Evolutionary conservation across 164 flowering plant genomes (phyloP).

Genomic region (Macadamia tetraphylla): DNA sequence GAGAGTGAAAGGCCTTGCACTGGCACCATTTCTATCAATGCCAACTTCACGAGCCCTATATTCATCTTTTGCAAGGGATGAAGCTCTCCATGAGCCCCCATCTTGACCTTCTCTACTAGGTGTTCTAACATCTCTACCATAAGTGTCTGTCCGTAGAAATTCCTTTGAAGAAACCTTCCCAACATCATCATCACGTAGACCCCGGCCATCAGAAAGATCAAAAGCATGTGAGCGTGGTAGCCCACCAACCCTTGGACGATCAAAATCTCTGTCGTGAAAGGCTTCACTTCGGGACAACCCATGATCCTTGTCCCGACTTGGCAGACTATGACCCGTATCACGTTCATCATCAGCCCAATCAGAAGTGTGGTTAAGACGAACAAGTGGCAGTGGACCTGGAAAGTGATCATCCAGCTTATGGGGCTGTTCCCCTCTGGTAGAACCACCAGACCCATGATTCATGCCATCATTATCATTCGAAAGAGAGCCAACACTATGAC

Average conservation of each 20-base stretch:
- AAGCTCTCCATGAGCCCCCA: conserved; percentile 55
- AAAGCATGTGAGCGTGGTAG: conserved; percentile 42
- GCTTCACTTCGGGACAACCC: conserved; percentile 45
- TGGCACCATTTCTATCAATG: conserved; percentile 31
- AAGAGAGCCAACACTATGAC: conserved; percentile 20
- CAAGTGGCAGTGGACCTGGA: conserved; percentile 67
- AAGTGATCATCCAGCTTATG: conserved; percentile 49
- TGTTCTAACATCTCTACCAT: conserved; percentile 33
- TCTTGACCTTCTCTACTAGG: conserved; percentile 60
- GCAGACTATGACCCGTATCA: conserved; percentile 61
- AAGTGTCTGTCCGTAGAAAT: conserved; percentile 36
- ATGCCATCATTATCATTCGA: conserved; percentile 23
- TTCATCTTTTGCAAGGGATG: conserved; percentile 39
- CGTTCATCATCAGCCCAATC: conserved; percentile 99
- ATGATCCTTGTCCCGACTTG: conserved; percentile 47
- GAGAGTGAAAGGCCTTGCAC: conserved; percentile 26
- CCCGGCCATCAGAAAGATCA: conserved; percentile 36
- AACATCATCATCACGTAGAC: conserved; percentile 43
- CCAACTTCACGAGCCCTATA: conserved; percentile 25
- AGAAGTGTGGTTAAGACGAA: conserved; percentile 64
- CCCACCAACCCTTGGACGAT: conserved; percentile 46
- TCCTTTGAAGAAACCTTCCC: conserved; percentile 48
- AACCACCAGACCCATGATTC: conserved; percentile 20
- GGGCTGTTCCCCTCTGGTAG: conserved; percentile 18
- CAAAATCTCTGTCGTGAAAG: conserved; percentile 67